Evolutionary conservation across 305 asterid genomes (phyloP).

Genomic region (Fraxinus dipetala): DNA sequence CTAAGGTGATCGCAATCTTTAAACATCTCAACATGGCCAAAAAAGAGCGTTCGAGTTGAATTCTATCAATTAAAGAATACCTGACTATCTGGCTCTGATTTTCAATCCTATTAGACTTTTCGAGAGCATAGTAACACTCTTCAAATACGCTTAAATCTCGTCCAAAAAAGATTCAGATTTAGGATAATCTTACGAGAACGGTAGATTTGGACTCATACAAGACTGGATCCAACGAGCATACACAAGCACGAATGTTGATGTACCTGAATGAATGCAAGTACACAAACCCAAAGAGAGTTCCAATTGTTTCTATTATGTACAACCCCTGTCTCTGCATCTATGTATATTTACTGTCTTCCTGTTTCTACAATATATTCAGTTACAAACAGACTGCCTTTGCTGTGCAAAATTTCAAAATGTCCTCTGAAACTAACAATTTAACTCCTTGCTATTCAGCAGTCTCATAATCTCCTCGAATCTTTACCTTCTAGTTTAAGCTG

Average conservation of each 20-base stretch:
- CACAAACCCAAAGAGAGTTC: background rate
- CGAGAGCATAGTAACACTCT: background rate
- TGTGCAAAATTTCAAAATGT: background rate
- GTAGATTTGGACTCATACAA: no score
- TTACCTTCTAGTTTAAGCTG: conserved; percentile 54
- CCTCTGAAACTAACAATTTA: background rate
- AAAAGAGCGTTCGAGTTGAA: background rate
- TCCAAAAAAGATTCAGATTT: no score
- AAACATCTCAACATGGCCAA: background rate
- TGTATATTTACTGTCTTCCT: background rate
- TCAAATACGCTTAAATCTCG: background rate
- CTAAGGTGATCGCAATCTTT: background rate
- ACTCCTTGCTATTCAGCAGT: background rate
- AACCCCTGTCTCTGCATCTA: background rate
- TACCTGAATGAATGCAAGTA: background rate
- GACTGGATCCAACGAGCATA: background rate
- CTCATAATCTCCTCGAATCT: conserved; percentile 34
- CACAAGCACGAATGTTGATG: background rate
- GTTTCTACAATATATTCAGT: background rate
- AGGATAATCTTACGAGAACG: no score
- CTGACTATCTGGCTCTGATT: background rate
- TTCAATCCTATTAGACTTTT: background rate
- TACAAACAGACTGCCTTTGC: background rate
- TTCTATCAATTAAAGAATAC: background rate
- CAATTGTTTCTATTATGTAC: background rate